Conservation (phyloP, 2,329 filamentous ascomycete species). For the Aurifilum marmelostoma region DNA sequence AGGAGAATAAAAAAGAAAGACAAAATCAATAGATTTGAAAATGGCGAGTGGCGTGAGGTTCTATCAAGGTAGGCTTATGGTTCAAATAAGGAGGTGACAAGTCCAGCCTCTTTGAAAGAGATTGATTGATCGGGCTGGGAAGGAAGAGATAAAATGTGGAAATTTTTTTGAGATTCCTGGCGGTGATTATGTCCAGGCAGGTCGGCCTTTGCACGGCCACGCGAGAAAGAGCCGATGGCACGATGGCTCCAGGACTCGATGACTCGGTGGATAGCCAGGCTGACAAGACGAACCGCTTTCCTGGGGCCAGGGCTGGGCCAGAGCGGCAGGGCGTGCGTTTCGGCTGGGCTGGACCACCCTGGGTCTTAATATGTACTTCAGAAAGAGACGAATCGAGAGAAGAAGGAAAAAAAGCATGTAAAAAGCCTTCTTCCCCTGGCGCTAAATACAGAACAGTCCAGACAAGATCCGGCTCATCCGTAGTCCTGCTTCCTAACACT, state of each 20-base stretch:
- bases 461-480: neutral
- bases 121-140: neutral
- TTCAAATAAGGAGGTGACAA: neutral
- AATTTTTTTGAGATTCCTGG: neutral
- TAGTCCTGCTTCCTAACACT: neutral
- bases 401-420: neutral
- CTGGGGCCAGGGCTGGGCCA: neutral
- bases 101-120: neutral
- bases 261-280: neutral
- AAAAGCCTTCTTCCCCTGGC: neutral
- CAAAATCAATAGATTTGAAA: neutral
- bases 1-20: too few species aligned
- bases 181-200: neutral
- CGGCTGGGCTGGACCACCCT: neutral
- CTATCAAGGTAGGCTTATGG: neutral
- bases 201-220: neutral
- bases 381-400: neutral
- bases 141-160: neutral
- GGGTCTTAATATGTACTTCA: neutral
- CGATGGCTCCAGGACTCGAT: neutral
- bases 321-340: neutral
- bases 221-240: conserved; percentile 1
- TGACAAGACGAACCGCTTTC: conserved; percentile 1
- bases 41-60: neutral
- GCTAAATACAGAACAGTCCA: neutral